phyloP scores from a whole-genome alignment of 257 asterid species.

The Solanum habrochaites region DNA sequence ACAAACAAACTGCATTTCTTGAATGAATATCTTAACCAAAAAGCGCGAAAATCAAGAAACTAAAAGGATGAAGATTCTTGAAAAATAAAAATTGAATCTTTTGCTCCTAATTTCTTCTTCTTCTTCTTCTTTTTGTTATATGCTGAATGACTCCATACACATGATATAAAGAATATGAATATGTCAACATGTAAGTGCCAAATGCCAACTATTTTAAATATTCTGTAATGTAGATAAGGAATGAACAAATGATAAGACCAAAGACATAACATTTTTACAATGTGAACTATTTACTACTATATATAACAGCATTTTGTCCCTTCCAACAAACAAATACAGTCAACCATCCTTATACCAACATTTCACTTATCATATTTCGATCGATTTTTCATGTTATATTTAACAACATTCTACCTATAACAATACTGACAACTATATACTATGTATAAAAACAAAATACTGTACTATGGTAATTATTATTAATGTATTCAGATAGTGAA shows the following conservation, averaged over 20 bases:
- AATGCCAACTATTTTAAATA: slow-evolving; percentile 10
- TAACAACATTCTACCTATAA: not conserved
- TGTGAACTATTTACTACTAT: not conserved
- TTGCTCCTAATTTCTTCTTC: slow-evolving; percentile 2
- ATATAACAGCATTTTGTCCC: slow-evolving; percentile 12
- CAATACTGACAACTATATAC: not conserved
- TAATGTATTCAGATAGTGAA: too few species aligned
- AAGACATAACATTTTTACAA: slow-evolving; percentile 14
- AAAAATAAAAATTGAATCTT: not conserved
- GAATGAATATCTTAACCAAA: not conserved
- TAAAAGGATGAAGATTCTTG: not conserved
- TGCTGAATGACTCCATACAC: slow-evolving; percentile 23
- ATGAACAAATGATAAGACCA: slow-evolving; percentile 38
- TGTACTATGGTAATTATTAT: not conserved
- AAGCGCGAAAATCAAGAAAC: slow-evolving; percentile 2
- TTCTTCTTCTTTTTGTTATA: slow-evolving; percentile 5
- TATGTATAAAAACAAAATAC: not conserved
- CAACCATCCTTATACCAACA: not conserved
- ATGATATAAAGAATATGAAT: slow-evolving; percentile 12
- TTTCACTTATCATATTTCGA: not conserved
- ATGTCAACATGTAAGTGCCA: slow-evolving; percentile 17
- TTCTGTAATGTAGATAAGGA: slow-evolving; percentile 32
- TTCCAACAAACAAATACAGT: not conserved
- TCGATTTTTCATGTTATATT: not conserved
- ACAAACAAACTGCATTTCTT: not conserved